These are phyloP conservation scores for Aspergillus japonicus DNA, from an alignment of 2,329 filamentous ascomycete genomes.

Conservation along the genomic window DNA sequence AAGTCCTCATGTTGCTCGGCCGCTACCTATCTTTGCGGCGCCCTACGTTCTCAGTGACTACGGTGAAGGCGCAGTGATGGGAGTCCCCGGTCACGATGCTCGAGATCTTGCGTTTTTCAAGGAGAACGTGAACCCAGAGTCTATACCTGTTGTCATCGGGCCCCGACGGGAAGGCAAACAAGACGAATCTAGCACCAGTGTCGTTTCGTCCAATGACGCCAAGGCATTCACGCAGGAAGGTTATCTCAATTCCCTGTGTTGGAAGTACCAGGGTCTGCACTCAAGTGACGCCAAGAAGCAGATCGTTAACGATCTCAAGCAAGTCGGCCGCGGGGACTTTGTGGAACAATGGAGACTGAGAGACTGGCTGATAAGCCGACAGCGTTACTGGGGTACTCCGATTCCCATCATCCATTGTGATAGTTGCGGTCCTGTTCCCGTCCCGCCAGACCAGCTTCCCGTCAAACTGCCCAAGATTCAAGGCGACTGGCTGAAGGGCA, in stretches of 20 bases:
- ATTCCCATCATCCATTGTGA: constrained; percentile 84
- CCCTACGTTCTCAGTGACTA: constrained; percentile 84
- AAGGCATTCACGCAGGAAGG: constrained; percentile 65
- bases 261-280: constrained; percentile 61
- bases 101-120: constrained; percentile 80
- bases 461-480: constrained; percentile 71
- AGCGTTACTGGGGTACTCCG: constrained; percentile 87
- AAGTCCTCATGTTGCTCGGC: constrained; percentile 36
- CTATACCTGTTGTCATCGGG: constrained; percentile 62
- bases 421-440: constrained; percentile 74
- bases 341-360: constrained; percentile 75
- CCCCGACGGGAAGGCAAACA: constrained; percentile 38
- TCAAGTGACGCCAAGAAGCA: constrained; percentile 62
- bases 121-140: constrained; percentile 61
- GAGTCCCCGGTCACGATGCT: constrained; percentile 79
- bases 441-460: constrained; percentile 73
- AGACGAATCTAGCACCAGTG: constrained; percentile 12
- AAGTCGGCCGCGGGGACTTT: constrained; percentile 58
- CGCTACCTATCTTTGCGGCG: constrained; percentile 74
- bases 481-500: constrained; percentile 65
- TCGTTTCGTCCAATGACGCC: constrained; percentile 41
- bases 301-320: constrained; percentile 55
- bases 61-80: constrained; percentile 87
- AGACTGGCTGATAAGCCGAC: constrained; percentile 90
- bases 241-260: constrained; percentile 64